Conservation (phyloP, 2,329 filamentous ascomycete species). For the Diatrype stigma region DNA sequence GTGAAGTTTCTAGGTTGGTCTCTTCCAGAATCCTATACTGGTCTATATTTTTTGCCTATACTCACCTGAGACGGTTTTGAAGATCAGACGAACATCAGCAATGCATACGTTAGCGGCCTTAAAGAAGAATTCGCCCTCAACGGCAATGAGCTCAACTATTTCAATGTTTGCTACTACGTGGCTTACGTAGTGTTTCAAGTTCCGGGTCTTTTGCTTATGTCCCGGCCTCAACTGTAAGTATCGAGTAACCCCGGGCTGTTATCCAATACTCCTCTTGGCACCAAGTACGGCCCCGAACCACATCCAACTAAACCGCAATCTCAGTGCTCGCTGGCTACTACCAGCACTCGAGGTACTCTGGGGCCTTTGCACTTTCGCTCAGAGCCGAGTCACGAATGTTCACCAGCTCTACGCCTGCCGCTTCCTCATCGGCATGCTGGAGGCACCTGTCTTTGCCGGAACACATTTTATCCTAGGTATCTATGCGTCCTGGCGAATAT, state of each 20-base stretch:
- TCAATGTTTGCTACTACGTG: conserved; percentile 37
- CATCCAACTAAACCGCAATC: background rate
- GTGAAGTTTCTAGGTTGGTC: conserved; percentile 27
- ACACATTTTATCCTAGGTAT: conserved; percentile 28
- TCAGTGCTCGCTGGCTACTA: conserved; percentile 26
- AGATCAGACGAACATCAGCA: conserved; percentile 32
- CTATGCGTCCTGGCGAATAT: background rate
- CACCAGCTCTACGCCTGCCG: conserved; percentile 27
- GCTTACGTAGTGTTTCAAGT: conserved; percentile 34
- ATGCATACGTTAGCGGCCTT: conserved; percentile 35
- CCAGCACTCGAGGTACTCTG: conserved; percentile 27
- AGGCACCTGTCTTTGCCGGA: conserved; percentile 28
- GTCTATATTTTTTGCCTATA: too few relatives aligned
- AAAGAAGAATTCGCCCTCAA: conserved; percentile 34
- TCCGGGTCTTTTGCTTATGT: conserved; percentile 28
- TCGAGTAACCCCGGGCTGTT: too few relatives aligned
- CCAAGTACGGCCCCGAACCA: too few relatives aligned
- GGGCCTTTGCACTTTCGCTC: conserved; percentile 28
- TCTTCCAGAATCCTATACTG: background rate
- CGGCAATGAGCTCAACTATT: conserved; percentile 36
- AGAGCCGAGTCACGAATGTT: conserved; percentile 24
- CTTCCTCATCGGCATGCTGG: conserved; percentile 28
- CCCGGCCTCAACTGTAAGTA: conserved; percentile 24
- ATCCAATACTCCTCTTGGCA: too few relatives aligned
- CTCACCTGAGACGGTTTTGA: background rate